These are phyloP conservation scores for Acer yangbiense DNA, from an alignment of 345 rosid species.

Conservation along the genomic window DNA sequence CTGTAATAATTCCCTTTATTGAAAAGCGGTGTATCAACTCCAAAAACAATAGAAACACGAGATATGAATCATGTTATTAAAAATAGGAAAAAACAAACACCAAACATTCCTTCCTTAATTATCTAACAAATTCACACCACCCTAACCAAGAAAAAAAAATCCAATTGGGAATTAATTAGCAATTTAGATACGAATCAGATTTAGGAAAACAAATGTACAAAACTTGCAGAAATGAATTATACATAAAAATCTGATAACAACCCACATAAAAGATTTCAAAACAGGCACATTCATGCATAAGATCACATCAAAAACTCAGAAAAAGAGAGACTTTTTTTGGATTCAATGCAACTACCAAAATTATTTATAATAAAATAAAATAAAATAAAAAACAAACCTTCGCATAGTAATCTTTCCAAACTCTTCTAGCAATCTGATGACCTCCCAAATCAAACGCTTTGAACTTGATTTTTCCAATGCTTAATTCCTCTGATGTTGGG, in stretches of 20 bases:
- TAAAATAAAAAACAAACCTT: slow-evolving; percentile 37
- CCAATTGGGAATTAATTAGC: neutral
- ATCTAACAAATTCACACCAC: neutral
- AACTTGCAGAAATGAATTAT: too few species aligned
- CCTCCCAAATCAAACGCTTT: slow-evolving; percentile 92
- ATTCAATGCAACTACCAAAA: neutral
- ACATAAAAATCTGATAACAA: neutral
- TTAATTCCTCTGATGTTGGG: slow-evolving; percentile 81
- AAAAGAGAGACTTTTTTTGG: neutral
- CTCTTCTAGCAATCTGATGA: slow-evolving; percentile 84
- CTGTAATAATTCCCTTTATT: neutral
- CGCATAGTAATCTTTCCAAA: slow-evolving; percentile 88
- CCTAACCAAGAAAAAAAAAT: neutral
- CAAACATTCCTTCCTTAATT: neutral
- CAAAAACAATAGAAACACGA: neutral
- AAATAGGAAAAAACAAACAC: neutral
- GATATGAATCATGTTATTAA: neutral
- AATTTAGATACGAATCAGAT: too few species aligned
- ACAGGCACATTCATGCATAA: neutral
- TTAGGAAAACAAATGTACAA: too few species aligned
- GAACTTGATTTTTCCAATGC: slow-evolving; percentile 82
- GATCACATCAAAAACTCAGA: neutral
- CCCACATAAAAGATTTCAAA: neutral
- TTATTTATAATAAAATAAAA: neutral
- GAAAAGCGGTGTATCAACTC: neutral